These are phyloP conservation scores for Hypoxylon sp. DNA, from an alignment of 2,329 filamentous ascomycete genomes.

Conservation along the genomic window DNA sequence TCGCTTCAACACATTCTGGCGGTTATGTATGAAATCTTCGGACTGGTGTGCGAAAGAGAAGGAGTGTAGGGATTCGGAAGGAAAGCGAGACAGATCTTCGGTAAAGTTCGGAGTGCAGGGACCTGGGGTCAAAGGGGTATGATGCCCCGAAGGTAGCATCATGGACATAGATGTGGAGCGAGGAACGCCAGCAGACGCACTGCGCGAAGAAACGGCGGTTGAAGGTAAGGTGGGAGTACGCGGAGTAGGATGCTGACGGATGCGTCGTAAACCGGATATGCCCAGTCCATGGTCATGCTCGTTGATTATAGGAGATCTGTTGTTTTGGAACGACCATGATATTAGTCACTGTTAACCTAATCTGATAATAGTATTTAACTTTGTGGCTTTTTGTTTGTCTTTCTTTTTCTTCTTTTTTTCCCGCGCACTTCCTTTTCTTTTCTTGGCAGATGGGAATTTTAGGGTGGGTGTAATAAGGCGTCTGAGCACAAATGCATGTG, in stretches of 20 bases:
- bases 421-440: constrained; percentile 14
- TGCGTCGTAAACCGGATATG: constrained; percentile 89
- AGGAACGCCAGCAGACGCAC: constrained; percentile 70
- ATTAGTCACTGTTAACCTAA: constrained; percentile 47
- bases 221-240: constrained; percentile 76
- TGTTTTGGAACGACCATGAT: constrained; percentile 45
- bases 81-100: constrained; percentile 93
- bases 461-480: constrained; percentile 34
- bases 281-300: constrained; percentile 92
- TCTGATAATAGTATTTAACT: constrained; percentile 14
- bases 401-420: constrained; percentile 9
- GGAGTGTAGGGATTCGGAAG: constrained; percentile 95
- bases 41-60: constrained; percentile 98
- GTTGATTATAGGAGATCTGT: constrained; percentile 83
- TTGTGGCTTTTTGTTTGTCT: constrained; percentile 17
- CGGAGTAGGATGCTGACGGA: constrained; percentile 85
- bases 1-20: constrained; percentile 92
- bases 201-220: constrained; percentile 74
- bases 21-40: constrained; percentile 90
- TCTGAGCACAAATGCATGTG: constrained; percentile 42
- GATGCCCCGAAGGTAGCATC: constrained; percentile 71
- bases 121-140: constrained; percentile 70
- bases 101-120: constrained; percentile 81
- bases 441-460: constrained; percentile 31
- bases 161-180: constrained; percentile 80